Conservation (phyloP, 495 filamentous ascomycete species). For the Recurvomyces mirabilis region DNA sequence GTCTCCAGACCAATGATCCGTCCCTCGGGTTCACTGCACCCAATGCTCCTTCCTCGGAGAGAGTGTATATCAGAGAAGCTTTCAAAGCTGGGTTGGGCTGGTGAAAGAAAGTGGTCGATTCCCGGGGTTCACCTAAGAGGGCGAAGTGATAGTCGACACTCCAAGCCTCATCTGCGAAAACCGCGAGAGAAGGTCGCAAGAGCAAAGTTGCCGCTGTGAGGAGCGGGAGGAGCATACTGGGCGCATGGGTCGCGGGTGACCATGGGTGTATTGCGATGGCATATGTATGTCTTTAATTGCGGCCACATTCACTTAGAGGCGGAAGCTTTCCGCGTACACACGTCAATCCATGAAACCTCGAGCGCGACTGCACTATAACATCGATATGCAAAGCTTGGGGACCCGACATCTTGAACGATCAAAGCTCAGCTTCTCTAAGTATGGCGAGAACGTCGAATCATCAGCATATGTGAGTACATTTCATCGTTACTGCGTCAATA, state of each 20-base stretch:
- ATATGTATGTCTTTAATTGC: too few species aligned
- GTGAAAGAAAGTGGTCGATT: conserved; percentile 88
- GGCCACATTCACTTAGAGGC: too few species aligned
- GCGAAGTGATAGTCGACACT: conserved; percentile 87
- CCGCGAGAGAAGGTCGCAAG: conserved; percentile 38
- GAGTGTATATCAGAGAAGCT: conserved; percentile 82
- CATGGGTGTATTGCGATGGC: too few species aligned
- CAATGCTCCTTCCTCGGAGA: conserved; percentile 68
- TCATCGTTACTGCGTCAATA: too few species aligned
- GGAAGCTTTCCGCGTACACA: too few species aligned
- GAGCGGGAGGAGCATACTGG: conserved; percentile 8
- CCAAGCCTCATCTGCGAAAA: conserved; percentile 85
- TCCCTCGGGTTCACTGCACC: conserved; percentile 84
- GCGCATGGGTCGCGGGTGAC: not conserved
- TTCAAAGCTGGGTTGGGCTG: conserved; percentile 66
- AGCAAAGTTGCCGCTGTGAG: not conserved
- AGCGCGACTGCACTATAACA: too few species aligned
- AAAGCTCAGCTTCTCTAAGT: too few species aligned
- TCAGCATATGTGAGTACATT: too few species aligned
- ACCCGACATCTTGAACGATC: too few species aligned
- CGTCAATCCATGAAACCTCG: too few species aligned
- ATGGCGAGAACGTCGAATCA: too few species aligned
- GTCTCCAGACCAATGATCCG: conserved; percentile 78
- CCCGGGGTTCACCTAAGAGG: conserved; percentile 69
- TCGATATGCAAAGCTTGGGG: too few species aligned